Evolutionary conservation across 768 basidiomycete species (phyloP).

Genomic region (Jaapia argillacea): DNA sequence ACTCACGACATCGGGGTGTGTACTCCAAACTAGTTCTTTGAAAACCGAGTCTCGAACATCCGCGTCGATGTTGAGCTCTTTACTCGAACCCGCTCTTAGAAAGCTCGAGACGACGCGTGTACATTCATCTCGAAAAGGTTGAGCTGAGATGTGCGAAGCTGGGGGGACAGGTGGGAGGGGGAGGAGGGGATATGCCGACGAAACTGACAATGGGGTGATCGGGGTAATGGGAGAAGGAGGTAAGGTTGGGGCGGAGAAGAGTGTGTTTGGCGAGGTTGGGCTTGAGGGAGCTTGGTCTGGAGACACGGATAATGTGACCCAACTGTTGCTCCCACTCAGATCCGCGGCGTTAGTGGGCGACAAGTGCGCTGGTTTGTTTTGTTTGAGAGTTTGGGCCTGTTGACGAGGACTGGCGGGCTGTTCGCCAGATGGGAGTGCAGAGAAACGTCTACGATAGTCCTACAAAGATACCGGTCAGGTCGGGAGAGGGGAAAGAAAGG

Average conservation of each 20-base stretch:
- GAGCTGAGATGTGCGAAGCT: neutral
- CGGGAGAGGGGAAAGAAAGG: too few species aligned
- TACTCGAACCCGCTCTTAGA: conserved; percentile 10
- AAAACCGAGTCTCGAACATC: conserved; percentile 19
- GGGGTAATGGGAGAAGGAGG: too few species aligned
- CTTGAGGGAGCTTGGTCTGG: neutral
- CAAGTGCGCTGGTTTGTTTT: neutral
- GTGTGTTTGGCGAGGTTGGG: neutral
- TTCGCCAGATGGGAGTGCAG: conserved; percentile 13
- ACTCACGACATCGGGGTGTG: conserved; percentile 27
- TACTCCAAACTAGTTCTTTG: conserved; percentile 17
- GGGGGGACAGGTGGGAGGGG: neutral
- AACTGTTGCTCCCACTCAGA: too few species aligned
- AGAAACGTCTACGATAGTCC: conserved; percentile 27
- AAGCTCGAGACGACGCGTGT: conserved; percentile 15
- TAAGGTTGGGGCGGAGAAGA: too few species aligned
- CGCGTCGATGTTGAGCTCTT: conserved; percentile 14
- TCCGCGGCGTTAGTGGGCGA: too few species aligned
- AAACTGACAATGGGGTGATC: too few species aligned
- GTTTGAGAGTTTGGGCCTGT: conserved; percentile 5
- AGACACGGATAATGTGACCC: too few species aligned
- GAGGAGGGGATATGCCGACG: neutral
- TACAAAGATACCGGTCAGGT: conserved; percentile 13
- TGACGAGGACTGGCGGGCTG: conserved; percentile 9
- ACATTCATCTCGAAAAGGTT: conserved; percentile 18